Evolutionary conservation across 441 rosid genomes (phyloP).

Genomic region (Adansonia madagascariensis): DNA sequence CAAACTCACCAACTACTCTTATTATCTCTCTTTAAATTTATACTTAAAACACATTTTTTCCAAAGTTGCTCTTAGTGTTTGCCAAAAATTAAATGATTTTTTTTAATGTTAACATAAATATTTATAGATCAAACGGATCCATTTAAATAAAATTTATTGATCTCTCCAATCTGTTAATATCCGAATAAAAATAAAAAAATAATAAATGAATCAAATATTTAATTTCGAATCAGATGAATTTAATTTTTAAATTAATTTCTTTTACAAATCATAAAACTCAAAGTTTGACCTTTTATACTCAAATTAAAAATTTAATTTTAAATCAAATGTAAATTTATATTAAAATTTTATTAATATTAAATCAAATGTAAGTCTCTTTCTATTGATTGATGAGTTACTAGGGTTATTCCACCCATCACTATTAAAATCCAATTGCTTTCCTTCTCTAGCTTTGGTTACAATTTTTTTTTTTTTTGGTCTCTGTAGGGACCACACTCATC

Average conservation of each 20-base stretch:
- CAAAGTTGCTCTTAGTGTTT: neutral
- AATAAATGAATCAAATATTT: too few species aligned
- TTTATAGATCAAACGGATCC: neutral
- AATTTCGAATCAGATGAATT: too few species aligned
- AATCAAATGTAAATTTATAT: too few species aligned
- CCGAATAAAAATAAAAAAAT: neutral
- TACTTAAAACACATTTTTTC: neutral
- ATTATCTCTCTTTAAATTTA: neutral
- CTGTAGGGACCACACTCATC: too few species aligned
- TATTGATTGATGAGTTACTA: too few species aligned
- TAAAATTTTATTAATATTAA: too few species aligned
- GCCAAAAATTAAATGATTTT: neutral
- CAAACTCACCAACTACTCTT: slow-evolving; percentile 12
- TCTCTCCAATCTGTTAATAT: neutral
- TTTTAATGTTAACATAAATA: neutral
- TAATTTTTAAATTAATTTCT: too few species aligned
- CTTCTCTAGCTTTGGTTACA: neutral
- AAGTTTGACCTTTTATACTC: too few species aligned
- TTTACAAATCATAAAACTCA: too few species aligned
- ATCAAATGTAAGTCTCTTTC: neutral
- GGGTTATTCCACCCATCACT: neutral
- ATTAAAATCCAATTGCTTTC: neutral
- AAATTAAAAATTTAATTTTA: too few species aligned
- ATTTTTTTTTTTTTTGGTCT: neutral
- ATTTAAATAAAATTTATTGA: neutral